Evolutionary conservation across 208 protist genomes (phyloP).

Genomic region (Acanthamoeba castellanii): DNA sequence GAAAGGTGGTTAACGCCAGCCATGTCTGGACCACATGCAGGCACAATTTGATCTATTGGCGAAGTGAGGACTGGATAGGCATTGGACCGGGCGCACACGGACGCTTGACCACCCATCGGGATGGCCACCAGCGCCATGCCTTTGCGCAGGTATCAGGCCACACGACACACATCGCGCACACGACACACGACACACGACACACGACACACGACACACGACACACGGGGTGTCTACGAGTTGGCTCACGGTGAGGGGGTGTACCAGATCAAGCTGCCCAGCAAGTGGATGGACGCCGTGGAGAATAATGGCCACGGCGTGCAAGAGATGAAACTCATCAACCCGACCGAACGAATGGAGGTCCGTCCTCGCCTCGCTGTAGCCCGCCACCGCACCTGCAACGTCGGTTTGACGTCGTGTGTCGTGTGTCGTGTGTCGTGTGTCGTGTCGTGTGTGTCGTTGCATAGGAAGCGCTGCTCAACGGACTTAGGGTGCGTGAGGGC

Average conservation of each 20-base stretch:
- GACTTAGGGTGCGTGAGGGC: conserved; percentile 70
- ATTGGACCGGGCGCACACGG: conserved; percentile 78
- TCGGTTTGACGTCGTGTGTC: no score
- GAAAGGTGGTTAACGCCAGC: not conserved
- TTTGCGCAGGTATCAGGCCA: not conserved
- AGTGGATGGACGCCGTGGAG: not conserved
- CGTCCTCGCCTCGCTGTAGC: not conserved
- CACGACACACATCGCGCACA: no score
- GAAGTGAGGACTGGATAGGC: conserved; percentile 80
- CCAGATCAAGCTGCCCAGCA: not conserved
- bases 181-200: not conserved
- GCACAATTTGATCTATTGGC: conserved; percentile 83
- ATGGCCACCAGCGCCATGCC: not conserved
- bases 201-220: not conserved
- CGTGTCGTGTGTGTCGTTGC: no score
- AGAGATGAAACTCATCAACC: conserved; percentile 3
- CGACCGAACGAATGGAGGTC: conserved; percentile 3
- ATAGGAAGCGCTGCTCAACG: conserved; percentile 75
- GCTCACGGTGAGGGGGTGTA: not conserved
- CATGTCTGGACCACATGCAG: not conserved
- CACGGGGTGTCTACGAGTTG: not conserved
- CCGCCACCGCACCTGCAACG: not conserved
- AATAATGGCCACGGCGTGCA: not conserved
- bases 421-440: no score
- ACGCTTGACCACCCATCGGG: not conserved